Conservation (phyloP, 2,329 filamentous ascomycete genomes). For the Fusarium goolgardi region DNA sequence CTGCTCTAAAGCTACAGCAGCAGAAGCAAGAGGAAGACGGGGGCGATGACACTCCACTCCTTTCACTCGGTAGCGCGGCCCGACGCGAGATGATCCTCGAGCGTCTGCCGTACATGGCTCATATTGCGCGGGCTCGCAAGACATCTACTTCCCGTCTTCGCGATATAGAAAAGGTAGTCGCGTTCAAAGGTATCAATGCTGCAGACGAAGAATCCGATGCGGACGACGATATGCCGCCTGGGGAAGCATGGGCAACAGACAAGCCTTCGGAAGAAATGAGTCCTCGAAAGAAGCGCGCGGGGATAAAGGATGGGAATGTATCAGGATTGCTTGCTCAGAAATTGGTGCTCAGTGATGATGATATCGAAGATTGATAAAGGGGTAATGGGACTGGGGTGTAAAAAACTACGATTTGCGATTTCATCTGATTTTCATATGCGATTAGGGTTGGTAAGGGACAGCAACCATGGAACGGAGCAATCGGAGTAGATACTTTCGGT, state of each 20-base stretch:
- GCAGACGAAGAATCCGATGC: slow-evolving; percentile 59
- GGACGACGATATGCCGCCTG: slow-evolving; percentile 57
- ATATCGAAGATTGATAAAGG: slow-evolving; percentile 77
- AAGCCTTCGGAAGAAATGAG: slow-evolving; percentile 66
- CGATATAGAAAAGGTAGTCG: slow-evolving; percentile 75
- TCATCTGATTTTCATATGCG: slow-evolving; percentile 30
- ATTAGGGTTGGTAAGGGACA: slow-evolving; percentile 6
- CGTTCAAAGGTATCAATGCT: slow-evolving; percentile 70
- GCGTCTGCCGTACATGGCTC: slow-evolving; percentile 84
- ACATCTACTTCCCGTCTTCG: slow-evolving; percentile 56
- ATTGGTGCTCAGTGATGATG: slow-evolving; percentile 81
- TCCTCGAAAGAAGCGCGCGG: slow-evolving; percentile 60
- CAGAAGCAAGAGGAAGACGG: slow-evolving; percentile 38
- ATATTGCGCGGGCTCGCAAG: slow-evolving; percentile 65
- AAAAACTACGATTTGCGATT: slow-evolving; percentile 22
- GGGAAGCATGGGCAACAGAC: slow-evolving; percentile 71
- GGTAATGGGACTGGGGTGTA: not conserved
- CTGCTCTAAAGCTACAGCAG: slow-evolving; percentile 24
- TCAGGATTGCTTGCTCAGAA: slow-evolving; percentile 68
- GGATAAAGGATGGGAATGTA: slow-evolving; percentile 53
- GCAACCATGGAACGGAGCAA: slow-evolving; percentile 30
- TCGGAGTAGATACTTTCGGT: slow-evolving; percentile 19
- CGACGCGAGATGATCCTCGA: slow-evolving; percentile 83
- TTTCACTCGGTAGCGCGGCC: slow-evolving; percentile 73
- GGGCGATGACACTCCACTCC: slow-evolving; percentile 53